These are phyloP conservation scores for Cyberlindnera nakhonratchasimensis DNA, from an alignment of 805 yeast genomes.

Conservation along the genomic window DNA sequence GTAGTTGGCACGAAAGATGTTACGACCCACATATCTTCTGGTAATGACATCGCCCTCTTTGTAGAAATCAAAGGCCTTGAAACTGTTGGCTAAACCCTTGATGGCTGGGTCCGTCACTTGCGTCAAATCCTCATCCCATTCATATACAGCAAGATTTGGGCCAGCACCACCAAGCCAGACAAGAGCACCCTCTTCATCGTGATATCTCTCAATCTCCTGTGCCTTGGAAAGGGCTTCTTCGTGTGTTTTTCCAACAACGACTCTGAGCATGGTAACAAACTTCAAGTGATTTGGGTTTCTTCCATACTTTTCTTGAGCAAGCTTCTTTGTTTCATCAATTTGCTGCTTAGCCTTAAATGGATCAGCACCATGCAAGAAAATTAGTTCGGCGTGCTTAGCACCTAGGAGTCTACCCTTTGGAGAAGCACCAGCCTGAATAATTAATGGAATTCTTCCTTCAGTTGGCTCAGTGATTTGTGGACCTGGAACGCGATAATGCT, in stretches of 20 bases:
- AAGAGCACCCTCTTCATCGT: constrained; percentile 40
- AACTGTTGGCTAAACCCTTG: constrained; percentile 30
- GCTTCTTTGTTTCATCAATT: constrained; percentile 32
- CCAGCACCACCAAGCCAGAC: constrained; percentile 49
- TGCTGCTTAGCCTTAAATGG: constrained; percentile 33
- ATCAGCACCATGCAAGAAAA: constrained; percentile 36
- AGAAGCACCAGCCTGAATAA: constrained; percentile 46
- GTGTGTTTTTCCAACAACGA: constrained; percentile 38
- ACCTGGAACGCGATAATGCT: constrained; percentile 37
- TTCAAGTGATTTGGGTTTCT: constrained; percentile 40
- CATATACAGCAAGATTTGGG: constrained; percentile 39
- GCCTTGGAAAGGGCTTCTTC: constrained; percentile 41
- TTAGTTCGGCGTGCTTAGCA: constrained; percentile 44
- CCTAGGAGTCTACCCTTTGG: constrained; percentile 40
- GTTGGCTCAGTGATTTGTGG: constrained; percentile 44
- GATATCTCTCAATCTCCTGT: constrained; percentile 33
- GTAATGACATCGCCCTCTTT: constrained; percentile 27
- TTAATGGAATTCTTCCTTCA: constrained; percentile 43
- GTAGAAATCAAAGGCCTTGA: constrained; percentile 26
- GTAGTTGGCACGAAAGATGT: constrained; percentile 23
- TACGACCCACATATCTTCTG: constrained; percentile 30
- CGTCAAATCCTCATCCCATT: constrained; percentile 42
- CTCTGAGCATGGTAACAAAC: constrained; percentile 37
- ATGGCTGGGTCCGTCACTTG: constrained; percentile 34
- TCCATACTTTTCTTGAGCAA: constrained; percentile 36